phyloP scores from a whole-genome alignment of 2,329 filamentous ascomycete genomes.

The Tolypocladium paradoxum region DNA sequence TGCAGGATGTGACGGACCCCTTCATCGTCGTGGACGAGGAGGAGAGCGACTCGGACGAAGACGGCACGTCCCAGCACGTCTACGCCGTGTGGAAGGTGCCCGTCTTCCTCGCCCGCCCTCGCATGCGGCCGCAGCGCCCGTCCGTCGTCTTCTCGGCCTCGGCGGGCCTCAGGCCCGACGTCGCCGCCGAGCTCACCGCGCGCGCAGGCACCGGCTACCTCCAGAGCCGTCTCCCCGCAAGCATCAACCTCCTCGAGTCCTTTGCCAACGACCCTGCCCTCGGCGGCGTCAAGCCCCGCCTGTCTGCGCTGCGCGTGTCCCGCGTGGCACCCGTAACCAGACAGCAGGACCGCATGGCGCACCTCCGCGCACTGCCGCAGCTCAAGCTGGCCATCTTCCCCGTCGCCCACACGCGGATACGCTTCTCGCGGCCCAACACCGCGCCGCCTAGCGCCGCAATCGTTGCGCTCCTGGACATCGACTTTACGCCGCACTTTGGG shows the following conservation, averaged over 20 bases:
- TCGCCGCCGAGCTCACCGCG: constrained; percentile 13
- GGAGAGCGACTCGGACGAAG: constrained; percentile 12
- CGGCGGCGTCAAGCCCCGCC: constrained; percentile 48
- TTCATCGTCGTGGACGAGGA: constrained; percentile 37
- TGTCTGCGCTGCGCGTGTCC: constrained; percentile 66
- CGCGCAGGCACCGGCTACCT: constrained; percentile 48
- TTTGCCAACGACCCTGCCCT: constrained; percentile 57
- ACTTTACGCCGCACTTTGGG: constrained; percentile 60
- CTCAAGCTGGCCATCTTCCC: constrained; percentile 56
- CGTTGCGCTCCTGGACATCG: constrained; percentile 61
- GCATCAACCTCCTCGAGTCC: constrained; percentile 67
- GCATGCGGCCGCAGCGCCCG: constrained; percentile 56
- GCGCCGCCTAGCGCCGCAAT: constrained; percentile 48
- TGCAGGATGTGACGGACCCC: constrained; percentile 39
- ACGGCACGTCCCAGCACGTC: constrained; percentile 24
- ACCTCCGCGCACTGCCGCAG: constrained; percentile 53
- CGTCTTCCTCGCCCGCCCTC: constrained; percentile 46
- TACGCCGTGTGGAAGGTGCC: constrained; percentile 51
- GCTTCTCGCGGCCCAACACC: constrained; percentile 55
- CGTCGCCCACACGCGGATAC: constrained; percentile 60
- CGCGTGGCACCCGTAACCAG: constrained; percentile 60
- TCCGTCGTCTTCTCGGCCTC: constrained; percentile 54
- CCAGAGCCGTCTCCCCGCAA: constrained; percentile 55
- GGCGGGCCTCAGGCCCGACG: constrained; percentile 46
- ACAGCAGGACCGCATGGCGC: constrained; percentile 48